Conservation (phyloP, 768 basidiomycete species). For the Sarcodon sp. region DNA sequence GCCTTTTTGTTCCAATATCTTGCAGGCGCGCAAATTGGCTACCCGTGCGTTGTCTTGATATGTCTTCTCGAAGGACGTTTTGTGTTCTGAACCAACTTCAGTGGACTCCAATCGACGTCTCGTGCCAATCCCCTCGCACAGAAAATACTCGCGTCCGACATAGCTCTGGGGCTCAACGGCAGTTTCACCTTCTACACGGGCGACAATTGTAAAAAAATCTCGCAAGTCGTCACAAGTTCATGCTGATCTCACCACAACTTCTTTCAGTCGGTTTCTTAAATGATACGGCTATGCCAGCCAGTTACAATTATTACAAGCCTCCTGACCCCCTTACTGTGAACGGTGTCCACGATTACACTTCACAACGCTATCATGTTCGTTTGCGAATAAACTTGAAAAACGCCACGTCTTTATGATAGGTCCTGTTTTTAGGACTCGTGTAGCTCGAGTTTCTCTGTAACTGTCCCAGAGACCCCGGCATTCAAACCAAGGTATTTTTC, state of each 20-base stretch:
- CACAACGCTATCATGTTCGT: conserved; percentile 19
- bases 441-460: conserved; percentile 10
- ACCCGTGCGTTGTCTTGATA: conserved; percentile 26
- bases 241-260: neutral
- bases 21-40: conserved; percentile 33
- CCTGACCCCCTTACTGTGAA: conserved; percentile 15
- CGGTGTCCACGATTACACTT: conserved; percentile 14
- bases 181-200: conserved; percentile 30
- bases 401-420: too few relatives aligned
- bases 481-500: conserved; percentile 26
- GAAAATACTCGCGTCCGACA: conserved; percentile 42
- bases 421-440: conserved; percentile 13
- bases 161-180: conserved; percentile 26
- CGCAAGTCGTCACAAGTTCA: too few relatives aligned
- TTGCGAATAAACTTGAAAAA: too few relatives aligned
- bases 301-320: conserved; percentile 18
- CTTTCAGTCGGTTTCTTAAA: conserved; percentile 18
- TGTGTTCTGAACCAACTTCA: conserved; percentile 9
- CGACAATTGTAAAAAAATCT: conserved; percentile 32
- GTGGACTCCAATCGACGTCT: conserved; percentile 42
- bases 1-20: conserved; percentile 48
- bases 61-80: neutral
- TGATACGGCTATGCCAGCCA: conserved; percentile 11
- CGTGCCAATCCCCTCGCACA: conserved; percentile 46
- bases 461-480: conserved; percentile 31